These are phyloP conservation scores for Blastobotrys ciferrii DNA, from an alignment of 1,139 yeast genomes.

Conservation along the genomic window DNA sequence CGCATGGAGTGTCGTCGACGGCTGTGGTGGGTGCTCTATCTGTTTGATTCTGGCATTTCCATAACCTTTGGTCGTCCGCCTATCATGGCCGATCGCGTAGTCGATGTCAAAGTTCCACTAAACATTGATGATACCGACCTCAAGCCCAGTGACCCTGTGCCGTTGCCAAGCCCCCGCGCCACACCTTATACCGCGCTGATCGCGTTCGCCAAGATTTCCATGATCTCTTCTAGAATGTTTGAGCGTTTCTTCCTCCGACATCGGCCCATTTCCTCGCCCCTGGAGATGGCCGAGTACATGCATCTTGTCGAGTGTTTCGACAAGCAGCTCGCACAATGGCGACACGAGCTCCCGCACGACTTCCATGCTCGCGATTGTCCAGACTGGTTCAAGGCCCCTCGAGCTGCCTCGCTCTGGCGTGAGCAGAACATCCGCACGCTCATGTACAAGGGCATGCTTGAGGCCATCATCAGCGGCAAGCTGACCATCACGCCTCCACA, in stretches of 20 bases:
- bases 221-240: conserved; percentile 16
- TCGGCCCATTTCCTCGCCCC: conserved; percentile 6
- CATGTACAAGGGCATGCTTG: conserved; percentile 19
- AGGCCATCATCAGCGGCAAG: conserved; percentile 13
- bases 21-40: conserved; percentile 21
- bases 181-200: conserved; percentile 19
- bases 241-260: conserved; percentile 15
- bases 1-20: conserved; percentile 18
- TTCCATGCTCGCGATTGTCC: conserved; percentile 15
- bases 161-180: conserved; percentile 9
- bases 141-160: conserved; percentile 13
- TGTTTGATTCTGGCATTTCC: conserved; percentile 17
- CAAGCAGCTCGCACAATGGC: conserved; percentile 16
- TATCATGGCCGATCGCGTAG: conserved; percentile 13
- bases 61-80: conserved; percentile 20
- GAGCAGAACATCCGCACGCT: conserved; percentile 16
- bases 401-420: conserved; percentile 17
- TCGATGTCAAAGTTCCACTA: conserved; percentile 17
- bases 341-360: conserved; percentile 12
- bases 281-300: conserved; percentile 15
- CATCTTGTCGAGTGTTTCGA: conserved; percentile 16
- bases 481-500: conserved; percentile 9
- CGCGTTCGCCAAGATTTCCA: conserved; percentile 16
- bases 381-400: conserved; percentile 17
- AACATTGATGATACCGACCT: conserved; percentile 17